phyloP scores from a whole-genome alignment of 148 eudicot genomes.

The Hydrangea macrophylla region DNA sequence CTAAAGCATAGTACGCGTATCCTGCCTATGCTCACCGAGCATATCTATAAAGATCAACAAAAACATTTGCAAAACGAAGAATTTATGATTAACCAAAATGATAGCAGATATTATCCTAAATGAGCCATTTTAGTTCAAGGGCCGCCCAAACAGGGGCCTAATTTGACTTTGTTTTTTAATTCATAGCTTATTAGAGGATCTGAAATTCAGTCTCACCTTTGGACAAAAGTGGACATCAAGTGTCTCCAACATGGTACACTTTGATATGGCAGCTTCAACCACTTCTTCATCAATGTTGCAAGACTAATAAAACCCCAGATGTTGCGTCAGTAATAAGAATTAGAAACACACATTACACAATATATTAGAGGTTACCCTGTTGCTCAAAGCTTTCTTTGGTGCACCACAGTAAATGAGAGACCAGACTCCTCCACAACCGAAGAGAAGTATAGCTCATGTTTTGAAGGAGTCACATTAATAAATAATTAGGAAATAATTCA shows the following conservation, averaged over 20 bases:
- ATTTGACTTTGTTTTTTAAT: too few relatives aligned
- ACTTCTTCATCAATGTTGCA: slow-evolving; percentile 77
- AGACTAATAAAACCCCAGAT: slow-evolving; percentile 36
- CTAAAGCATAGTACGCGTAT: slow-evolving; percentile 61
- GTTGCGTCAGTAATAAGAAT: background rate
- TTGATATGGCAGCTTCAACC: slow-evolving; percentile 69
- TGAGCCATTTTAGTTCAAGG: too few relatives aligned
- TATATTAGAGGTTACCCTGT: too few relatives aligned
- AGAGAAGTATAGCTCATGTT: too few relatives aligned
- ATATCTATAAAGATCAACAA: slow-evolving; percentile 37
- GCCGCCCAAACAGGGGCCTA: too few relatives aligned
- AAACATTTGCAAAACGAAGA: background rate
- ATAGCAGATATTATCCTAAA: too few relatives aligned
- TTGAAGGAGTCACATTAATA: background rate
- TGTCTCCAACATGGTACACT: slow-evolving; percentile 74
- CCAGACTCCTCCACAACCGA: too few relatives aligned
- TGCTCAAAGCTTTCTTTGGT: background rate
- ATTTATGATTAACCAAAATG: too few relatives aligned
- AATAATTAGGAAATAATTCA: too few relatives aligned
- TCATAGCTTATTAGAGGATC: background rate
- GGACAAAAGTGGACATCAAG: slow-evolving; percentile 93
- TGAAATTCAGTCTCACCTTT: slow-evolving; percentile 41
- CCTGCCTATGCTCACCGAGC: slow-evolving; percentile 44
- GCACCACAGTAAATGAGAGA: too few relatives aligned
- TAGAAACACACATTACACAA: background rate